Evolutionary conservation across 805 yeast genomes (phyloP).

Genomic region (Spathaspora arborariae): DNA sequence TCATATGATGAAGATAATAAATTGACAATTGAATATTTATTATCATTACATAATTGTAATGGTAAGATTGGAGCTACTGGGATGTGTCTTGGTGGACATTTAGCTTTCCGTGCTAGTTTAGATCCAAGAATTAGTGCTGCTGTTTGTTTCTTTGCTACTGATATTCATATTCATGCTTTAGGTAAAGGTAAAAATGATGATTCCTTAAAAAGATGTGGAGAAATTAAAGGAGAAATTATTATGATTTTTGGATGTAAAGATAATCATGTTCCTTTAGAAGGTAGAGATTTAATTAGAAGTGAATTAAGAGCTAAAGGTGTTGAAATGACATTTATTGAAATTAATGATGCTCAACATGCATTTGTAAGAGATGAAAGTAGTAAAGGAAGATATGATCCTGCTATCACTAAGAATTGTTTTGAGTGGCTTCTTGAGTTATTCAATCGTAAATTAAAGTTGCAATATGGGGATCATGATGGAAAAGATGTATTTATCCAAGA

Average conservation of each 20-base stretch:
- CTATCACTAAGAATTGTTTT: slow-evolving; percentile 62
- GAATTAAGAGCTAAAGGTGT: slow-evolving; percentile 56
- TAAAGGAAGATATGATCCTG: slow-evolving; percentile 82
- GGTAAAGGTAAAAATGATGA: slow-evolving; percentile 67
- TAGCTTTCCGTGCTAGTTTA: slow-evolving; percentile 67
- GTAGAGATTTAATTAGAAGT: slow-evolving; percentile 67
- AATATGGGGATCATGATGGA: slow-evolving; percentile 62
- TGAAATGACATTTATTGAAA: slow-evolving; percentile 67
- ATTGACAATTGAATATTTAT: slow-evolving; percentile 60
- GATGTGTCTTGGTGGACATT: slow-evolving; percentile 84
- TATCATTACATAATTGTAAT: slow-evolving; percentile 55
- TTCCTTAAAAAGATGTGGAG: slow-evolving; percentile 53
- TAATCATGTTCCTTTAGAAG: slow-evolving; percentile 75
- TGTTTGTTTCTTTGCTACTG: slow-evolving; percentile 78
- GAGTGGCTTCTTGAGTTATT: slow-evolving; percentile 69
- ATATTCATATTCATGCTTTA: slow-evolving; percentile 64
- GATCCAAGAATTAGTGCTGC: slow-evolving; percentile 63
- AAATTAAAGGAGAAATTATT: slow-evolving; percentile 56
- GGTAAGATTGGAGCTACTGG: slow-evolving; percentile 81
- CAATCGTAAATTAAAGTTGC: slow-evolving; percentile 61
- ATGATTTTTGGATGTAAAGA: slow-evolving; percentile 77
- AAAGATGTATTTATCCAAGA: slow-evolving; percentile 50
- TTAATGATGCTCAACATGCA: slow-evolving; percentile 80
- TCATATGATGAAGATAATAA: slow-evolving; percentile 75
- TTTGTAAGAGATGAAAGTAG: slow-evolving; percentile 75